A percentile compares a stretch with the other conserved stretches of the same genome.
These are phyloP conservation scores for Pisolithus thermaeus DNA, from an alignment of 1,284 basidiomycete species.

Conservation along the genomic window DNA sequence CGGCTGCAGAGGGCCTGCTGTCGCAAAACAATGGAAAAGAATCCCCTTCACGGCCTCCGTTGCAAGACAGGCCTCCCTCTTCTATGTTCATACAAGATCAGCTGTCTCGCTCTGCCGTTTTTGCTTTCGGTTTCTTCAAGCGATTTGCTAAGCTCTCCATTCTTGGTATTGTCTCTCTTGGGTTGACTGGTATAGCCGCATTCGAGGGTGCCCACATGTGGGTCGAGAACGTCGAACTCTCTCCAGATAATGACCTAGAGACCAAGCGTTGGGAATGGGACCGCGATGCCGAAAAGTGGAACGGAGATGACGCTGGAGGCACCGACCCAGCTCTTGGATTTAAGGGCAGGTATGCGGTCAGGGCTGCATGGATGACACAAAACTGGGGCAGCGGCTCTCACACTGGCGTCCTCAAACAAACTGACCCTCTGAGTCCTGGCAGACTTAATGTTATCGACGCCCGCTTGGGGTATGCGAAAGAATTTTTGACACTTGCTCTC, in stretches of 20 bases:
- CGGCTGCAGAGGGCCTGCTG: neutral
- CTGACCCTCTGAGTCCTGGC: slow-evolving; percentile 31
- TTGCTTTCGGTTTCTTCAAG: slow-evolving; percentile 32
- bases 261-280: slow-evolving; percentile 68
- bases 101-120: slow-evolving; percentile 30
- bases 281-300: slow-evolving; percentile 65
- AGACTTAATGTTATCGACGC: slow-evolving; percentile 46
- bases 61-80: slow-evolving; percentile 1
- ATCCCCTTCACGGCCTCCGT: neutral
- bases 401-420: slow-evolving; percentile 34
- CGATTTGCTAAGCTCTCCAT: slow-evolving; percentile 38
- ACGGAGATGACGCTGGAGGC: slow-evolving; percentile 63
- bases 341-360: slow-evolving; percentile 59
- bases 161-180: slow-evolving; percentile 34
- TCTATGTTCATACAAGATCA: slow-evolving; percentile 29
- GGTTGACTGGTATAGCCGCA: slow-evolving; percentile 34
- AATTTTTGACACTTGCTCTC: slow-evolving; percentile 50
- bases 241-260: slow-evolving; percentile 48
- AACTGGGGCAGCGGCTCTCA: slow-evolving; percentile 60
- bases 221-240: slow-evolving; percentile 61
- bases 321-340: slow-evolving; percentile 70
- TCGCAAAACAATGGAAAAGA: slow-evolving; percentile 3
- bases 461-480: slow-evolving; percentile 47
- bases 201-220: slow-evolving; percentile 65
- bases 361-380: slow-evolving; percentile 74